Percentiles rank a stretch among this genome's conserved stretches.
These are phyloP conservation scores for Aspergillus sclerotiicarbonarius DNA, from an alignment of 495 filamentous ascomycete species.

Conservation along the genomic window DNA sequence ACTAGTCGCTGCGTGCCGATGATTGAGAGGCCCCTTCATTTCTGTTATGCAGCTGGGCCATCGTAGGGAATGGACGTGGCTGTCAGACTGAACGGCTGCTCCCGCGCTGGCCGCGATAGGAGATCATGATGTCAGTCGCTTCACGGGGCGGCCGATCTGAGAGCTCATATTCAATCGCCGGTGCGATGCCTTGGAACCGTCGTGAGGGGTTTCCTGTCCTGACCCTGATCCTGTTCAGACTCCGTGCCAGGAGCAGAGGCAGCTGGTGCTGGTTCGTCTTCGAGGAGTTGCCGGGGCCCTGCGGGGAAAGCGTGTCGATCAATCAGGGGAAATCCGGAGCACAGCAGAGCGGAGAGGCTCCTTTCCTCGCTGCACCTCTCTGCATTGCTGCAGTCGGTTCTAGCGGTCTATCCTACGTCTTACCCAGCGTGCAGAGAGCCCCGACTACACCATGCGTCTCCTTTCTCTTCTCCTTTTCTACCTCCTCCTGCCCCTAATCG, in stretches of 20 bases:
- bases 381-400: not conserved
- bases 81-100: not conserved
- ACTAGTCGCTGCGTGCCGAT: not conserved
- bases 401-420: not conserved
- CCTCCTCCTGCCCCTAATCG: slow-evolving; percentile 21
- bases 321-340: not conserved
- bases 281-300: not conserved
- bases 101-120: slow-evolving; percentile 6
- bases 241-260: too few species aligned
- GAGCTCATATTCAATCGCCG: not conserved
- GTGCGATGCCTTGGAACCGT: too few species aligned
- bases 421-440: not conserved
- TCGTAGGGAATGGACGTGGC: not conserved
- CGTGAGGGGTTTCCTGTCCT: too few species aligned
- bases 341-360: not conserved
- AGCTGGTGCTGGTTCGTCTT: not conserved
- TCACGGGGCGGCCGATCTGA: not conserved
- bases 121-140: not conserved
- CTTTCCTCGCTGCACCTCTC: not conserved
- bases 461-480: slow-evolving; percentile 22
- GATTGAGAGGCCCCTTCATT: not conserved
- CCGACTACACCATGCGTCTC: slow-evolving; percentile 14
- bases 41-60: not conserved
- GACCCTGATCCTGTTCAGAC: too few species aligned
- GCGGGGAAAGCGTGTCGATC: not conserved